Evolutionary conservation across 768 basidiomycete species (phyloP).

Genomic region (Mycena capillaripes): DNA sequence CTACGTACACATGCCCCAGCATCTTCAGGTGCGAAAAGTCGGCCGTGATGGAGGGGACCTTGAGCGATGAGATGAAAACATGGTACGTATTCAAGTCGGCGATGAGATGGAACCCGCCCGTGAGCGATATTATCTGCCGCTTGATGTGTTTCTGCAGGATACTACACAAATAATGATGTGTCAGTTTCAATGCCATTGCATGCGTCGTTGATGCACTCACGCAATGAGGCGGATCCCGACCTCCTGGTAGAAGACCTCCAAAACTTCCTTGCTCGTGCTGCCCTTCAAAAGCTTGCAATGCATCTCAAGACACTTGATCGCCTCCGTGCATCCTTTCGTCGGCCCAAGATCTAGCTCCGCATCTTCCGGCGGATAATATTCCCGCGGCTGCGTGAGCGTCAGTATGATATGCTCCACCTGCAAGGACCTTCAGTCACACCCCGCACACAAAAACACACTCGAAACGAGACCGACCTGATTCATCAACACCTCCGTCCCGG

Average conservation of each 20-base stretch:
- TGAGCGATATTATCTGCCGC: slow-evolving; percentile 94
- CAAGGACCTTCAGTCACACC: not conserved
- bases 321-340: slow-evolving; percentile 90
- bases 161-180: slow-evolving; percentile 53
- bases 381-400: slow-evolving; percentile 84
- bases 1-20: slow-evolving; percentile 96
- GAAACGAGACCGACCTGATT: slow-evolving; percentile 81
- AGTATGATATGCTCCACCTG: slow-evolving; percentile 95
- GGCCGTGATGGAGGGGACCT: slow-evolving; percentile 83
- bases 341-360: slow-evolving; percentile 85
- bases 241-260: slow-evolving; percentile 99
- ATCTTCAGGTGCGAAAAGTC: slow-evolving; percentile 97
- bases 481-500: slow-evolving; percentile 96
- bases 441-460: not conserved
- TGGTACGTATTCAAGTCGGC: slow-evolving; percentile 97
- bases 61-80: slow-evolving; percentile 88
- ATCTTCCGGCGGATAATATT: slow-evolving; percentile 92
- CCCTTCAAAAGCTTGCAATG: slow-evolving; percentile 94
- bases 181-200: slow-evolving; percentile 7
- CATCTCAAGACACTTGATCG: slow-evolving; percentile 88
- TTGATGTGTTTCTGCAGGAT: slow-evolving; percentile 98
- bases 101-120: slow-evolving; percentile 95
- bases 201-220: slow-evolving; percentile 61
- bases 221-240: slow-evolving; percentile 91
- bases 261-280: slow-evolving; percentile 94